Conservation (phyloP, 495 filamentous ascomycete genomes). For the Aspergillus funiculosus region DNA sequence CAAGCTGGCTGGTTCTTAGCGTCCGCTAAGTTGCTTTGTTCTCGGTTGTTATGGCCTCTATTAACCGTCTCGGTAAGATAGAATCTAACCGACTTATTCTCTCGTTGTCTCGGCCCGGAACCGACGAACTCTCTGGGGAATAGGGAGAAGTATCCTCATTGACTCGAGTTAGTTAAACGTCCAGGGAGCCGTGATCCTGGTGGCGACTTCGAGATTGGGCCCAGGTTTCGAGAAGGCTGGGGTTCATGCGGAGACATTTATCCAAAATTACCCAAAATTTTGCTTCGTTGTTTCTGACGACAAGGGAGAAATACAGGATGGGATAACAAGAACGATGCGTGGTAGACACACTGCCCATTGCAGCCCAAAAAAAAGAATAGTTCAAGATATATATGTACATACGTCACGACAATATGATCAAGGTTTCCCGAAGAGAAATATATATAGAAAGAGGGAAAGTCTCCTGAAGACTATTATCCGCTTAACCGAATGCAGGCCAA, state of each 20-base stretch:
- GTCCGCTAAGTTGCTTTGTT: not conserved
- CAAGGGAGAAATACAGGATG: too few species aligned
- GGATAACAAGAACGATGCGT: too few species aligned
- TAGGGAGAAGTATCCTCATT: too few species aligned
- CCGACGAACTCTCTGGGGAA: too few species aligned
- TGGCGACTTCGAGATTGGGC: not conserved
- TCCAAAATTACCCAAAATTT: not conserved
- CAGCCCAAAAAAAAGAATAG: too few species aligned
- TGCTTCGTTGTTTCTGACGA: too few species aligned
- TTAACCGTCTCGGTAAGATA: conserved; percentile 4
- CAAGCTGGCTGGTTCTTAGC: not conserved
- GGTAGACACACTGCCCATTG: too few species aligned
- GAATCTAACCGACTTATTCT: conserved; percentile 8
- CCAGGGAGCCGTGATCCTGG: not conserved
- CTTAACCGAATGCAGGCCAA: too few species aligned
- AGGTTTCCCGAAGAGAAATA: too few species aligned
- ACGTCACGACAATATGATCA: not conserved
- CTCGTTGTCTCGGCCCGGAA: not conserved
- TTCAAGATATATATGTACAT: not conserved
- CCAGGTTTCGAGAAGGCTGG: not conserved
- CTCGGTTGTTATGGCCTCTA: conserved; percentile 5
- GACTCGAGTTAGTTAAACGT: conserved; percentile 3
- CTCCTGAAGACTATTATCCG: too few species aligned
- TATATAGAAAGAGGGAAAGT: too few species aligned
- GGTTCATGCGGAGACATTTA: conserved; percentile 5